Percentiles rank a stretch among this genome's conserved stretches.
Conservation (phyloP, 1,139 yeast species). For the Blastobotrys elegans region DNA sequence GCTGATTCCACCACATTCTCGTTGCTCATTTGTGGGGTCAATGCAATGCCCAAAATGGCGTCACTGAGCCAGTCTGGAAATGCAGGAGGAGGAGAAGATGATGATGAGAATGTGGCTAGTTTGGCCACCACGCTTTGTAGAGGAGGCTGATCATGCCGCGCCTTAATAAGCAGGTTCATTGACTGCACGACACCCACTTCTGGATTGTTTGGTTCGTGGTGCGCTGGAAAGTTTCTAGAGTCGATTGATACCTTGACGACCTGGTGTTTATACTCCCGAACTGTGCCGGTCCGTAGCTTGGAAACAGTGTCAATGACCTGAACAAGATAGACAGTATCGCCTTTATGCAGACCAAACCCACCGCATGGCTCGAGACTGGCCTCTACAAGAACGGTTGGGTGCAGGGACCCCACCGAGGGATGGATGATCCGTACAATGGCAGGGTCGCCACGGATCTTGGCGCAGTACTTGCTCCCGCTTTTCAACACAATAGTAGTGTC, state of each 20-base stretch:
- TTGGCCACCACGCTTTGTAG: background rate
- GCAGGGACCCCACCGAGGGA: constrained; percentile 23
- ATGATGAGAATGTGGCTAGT: background rate
- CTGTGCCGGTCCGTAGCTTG: constrained; percentile 1
- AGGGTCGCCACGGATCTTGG: constrained; percentile 21
- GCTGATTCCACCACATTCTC: background rate
- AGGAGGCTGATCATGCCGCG: background rate
- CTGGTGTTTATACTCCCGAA: background rate
- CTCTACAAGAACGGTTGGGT: constrained; percentile 27
- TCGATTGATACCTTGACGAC: constrained; percentile 4
- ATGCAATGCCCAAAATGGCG: constrained; percentile 19
- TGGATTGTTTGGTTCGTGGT: constrained; percentile 1
- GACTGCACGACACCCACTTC: background rate
- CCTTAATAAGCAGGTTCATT: constrained; percentile 2
- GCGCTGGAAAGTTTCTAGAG: constrained; percentile 7
- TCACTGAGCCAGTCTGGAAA: constrained; percentile 40
- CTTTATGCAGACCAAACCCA: constrained; percentile 2
- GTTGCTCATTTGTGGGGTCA: background rate
- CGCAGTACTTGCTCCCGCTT: constrained; percentile 12
- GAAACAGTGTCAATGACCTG: background rate
- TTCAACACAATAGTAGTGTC: constrained; percentile 26
- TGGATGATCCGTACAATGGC: constrained; percentile 28
- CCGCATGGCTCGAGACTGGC: constrained; percentile 27
- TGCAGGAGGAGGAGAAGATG: too few species aligned
- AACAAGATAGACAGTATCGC: constrained; percentile 5